Percentiles rank a stretch among this genome's conserved stretches.
phyloP scores from a whole-genome alignment of 345 rosid species.

The Eucalyptus dawsonii region DNA sequence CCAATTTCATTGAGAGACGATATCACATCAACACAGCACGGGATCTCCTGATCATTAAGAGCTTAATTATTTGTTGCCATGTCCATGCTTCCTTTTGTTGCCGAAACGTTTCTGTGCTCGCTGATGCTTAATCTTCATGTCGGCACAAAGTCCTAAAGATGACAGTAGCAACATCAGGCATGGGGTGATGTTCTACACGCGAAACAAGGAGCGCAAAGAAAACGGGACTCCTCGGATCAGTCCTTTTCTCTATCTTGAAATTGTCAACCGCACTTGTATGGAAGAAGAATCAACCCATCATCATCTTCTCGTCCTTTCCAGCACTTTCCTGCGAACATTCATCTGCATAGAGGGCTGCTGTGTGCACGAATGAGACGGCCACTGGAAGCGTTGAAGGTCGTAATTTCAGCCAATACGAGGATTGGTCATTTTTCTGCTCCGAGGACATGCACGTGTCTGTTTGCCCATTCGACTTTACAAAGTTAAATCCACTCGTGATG shows the following conservation, averaged over 20 bases:
- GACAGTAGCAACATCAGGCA: background rate
- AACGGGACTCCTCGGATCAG: background rate
- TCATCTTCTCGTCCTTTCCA: background rate
- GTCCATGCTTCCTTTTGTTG: background rate
- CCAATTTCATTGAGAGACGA: background rate
- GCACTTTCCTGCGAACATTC: background rate
- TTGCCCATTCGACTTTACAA: background rate
- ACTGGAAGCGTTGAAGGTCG: background rate
- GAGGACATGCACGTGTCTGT: background rate
- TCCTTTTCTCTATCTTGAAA: background rate
- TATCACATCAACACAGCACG: too few relatives aligned
- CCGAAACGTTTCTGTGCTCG: background rate
- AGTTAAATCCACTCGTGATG: background rate
- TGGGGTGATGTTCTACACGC: background rate
- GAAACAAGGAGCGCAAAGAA: background rate
- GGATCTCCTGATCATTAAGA: too few relatives aligned
- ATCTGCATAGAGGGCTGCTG: background rate
- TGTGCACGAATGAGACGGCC: background rate
- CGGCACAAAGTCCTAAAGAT: background rate
- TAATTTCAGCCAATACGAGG: background rate
- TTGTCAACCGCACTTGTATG: background rate
- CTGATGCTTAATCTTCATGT: background rate
- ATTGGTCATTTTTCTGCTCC: background rate
- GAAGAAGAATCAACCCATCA: background rate
- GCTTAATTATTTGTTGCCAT: too few relatives aligned